These are phyloP conservation scores for Colletotrichum agaves DNA, from an alignment of 2,329 filamentous ascomycete species.

Conservation along the genomic window DNA sequence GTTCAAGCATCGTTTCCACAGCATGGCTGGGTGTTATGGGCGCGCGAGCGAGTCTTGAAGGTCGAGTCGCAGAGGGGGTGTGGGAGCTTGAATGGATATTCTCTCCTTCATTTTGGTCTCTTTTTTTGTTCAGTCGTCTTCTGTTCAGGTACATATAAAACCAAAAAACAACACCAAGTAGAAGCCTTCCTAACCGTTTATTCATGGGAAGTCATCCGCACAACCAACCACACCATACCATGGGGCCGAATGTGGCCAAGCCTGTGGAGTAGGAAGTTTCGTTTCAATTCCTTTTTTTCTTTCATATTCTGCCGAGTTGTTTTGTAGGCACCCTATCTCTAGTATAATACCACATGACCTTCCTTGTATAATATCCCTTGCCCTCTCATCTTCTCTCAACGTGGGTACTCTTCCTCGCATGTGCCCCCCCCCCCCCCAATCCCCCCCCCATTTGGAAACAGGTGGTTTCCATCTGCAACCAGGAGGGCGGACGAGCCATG, in stretches of 20 bases:
- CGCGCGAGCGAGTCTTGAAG: constrained; percentile 25
- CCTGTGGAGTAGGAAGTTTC: too few species aligned
- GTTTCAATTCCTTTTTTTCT: not conserved
- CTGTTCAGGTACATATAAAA: constrained; percentile 15
- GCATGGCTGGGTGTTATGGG: constrained; percentile 31
- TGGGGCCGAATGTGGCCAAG: too few species aligned
- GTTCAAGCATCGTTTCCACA: constrained; percentile 26
- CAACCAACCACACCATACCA: not conserved
- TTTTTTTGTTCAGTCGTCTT: not conserved
- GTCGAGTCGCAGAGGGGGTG: not conserved
- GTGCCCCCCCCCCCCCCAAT: too few species aligned
- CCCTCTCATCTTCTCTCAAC: not conserved
- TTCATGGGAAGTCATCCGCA: not conserved
- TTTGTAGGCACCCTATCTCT: constrained; percentile 17
- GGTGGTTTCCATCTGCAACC: not conserved
- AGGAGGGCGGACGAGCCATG: not conserved
- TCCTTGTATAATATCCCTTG: constrained; percentile 10
- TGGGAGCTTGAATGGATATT: constrained; percentile 11
- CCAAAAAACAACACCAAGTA: constrained; percentile 2
- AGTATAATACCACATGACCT: constrained; percentile 12
- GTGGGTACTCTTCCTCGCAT: not conserved
- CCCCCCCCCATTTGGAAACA: too few species aligned
- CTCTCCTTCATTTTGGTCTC: not conserved
- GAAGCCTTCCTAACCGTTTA: not conserved
- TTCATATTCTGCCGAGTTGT: not conserved